These are phyloP conservation scores for Aspergillus sp. DNA, from an alignment of 2,329 filamentous ascomycete genomes.

Conservation along the genomic window DNA sequence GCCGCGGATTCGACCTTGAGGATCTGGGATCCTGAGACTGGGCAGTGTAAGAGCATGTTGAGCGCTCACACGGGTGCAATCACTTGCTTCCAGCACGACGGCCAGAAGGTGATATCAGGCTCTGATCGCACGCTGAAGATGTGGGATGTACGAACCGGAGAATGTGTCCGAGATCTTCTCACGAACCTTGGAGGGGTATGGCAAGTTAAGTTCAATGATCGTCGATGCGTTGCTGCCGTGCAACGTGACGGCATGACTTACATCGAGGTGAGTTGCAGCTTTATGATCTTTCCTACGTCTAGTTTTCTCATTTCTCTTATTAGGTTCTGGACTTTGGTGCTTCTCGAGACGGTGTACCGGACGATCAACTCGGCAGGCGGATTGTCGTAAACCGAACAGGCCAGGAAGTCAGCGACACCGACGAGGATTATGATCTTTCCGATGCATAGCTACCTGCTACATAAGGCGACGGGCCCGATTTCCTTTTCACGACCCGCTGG, in stretches of 20 bases:
- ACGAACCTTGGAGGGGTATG: conserved; percentile 96
- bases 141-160: conserved; percentile 93
- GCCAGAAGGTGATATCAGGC: conserved; percentile 93
- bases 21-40: conserved; percentile 95
- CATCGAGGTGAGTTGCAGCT: conserved; percentile 76
- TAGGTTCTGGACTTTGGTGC: conserved; percentile 98
- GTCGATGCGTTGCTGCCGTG: conserved; percentile 93
- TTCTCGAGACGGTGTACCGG: conserved; percentile 80
- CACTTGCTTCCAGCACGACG: conserved; percentile 98
- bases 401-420: conserved; percentile 40
- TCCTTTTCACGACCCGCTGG: conserved; percentile 3
- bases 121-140: conserved; percentile 96
- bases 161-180: conserved; percentile 89
- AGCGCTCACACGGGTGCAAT: conserved; percentile 96
- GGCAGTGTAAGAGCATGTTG: conserved; percentile 85
- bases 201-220: conserved; percentile 97
- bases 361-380: conserved; percentile 76
- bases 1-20: conserved; percentile 93
- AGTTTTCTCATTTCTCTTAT: conserved; percentile 21
- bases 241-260: conserved; percentile 92
- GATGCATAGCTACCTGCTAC: conserved; percentile 22
- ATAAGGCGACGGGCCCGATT: neutral
- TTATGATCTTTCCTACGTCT: neutral
- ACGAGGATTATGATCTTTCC: conserved; percentile 40
- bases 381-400: conserved; percentile 59